These are phyloP conservation scores for Leucogyrophana mollusca DNA, from an alignment of 768 basidiomycete genomes.

Conservation along the genomic window DNA sequence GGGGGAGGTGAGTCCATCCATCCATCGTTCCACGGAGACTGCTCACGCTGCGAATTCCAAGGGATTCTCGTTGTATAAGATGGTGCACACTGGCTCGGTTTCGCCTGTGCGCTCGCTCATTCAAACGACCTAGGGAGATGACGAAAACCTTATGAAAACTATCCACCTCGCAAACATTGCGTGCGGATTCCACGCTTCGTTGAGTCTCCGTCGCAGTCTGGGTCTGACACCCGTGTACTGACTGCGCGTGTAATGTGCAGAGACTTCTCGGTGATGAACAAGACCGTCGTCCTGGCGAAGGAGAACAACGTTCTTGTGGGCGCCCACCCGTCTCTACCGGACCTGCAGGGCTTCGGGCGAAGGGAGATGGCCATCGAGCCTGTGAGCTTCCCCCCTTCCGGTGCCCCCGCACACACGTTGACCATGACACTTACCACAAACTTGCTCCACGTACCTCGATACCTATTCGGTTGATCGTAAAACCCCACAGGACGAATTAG, in stretches of 20 bases:
- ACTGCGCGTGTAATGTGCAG: constrained; percentile 22
- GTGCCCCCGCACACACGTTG: no score
- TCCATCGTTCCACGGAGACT: background rate
- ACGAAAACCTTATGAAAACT: constrained; percentile 51
- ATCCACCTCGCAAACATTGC: constrained; percentile 64
- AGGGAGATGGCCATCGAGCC: constrained; percentile 63
- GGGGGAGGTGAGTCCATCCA: constrained; percentile 43
- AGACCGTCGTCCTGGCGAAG: constrained; percentile 59
- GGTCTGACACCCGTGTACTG: background rate
- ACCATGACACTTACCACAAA: no score
- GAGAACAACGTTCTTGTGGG: constrained; percentile 55
- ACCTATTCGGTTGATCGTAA: background rate
- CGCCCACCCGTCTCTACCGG: constrained; percentile 65
- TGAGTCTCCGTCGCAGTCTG: constrained; percentile 9
- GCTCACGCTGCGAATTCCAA: constrained; percentile 15
- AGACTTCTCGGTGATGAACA: constrained; percentile 65
- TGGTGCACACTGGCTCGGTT: no score
- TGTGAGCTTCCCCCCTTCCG: constrained; percentile 31
- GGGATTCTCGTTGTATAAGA: constrained; percentile 51
- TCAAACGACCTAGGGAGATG: constrained; percentile 40
- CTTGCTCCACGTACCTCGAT: background rate
- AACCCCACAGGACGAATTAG: constrained; percentile 47
- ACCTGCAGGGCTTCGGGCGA: constrained; percentile 64
- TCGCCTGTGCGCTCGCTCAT: constrained; percentile 1
- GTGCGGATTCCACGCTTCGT: constrained; percentile 71